phyloP scores from a whole-genome alignment of 331 rosid species.

The Prunus yedoensis region DNA sequence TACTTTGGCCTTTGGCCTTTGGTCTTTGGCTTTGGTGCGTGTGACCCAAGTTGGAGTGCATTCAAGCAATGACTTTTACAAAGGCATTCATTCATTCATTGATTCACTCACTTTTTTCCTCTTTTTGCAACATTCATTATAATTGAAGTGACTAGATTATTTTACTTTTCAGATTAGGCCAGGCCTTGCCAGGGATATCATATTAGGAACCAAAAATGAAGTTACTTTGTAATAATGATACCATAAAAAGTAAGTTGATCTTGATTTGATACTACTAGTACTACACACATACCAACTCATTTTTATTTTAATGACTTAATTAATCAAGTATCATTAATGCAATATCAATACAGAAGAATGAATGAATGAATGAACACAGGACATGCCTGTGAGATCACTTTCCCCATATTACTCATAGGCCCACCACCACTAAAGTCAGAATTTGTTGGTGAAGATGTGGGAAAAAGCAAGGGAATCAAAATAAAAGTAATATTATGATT shows the following conservation, averaged over 20 bases:
- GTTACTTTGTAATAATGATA: too few species aligned
- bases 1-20: slow-evolving; percentile 33
- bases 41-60: slow-evolving; percentile 51
- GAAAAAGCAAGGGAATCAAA: slow-evolving; percentile 44
- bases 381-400: slow-evolving; percentile 22
- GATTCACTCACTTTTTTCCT: slow-evolving; percentile 37
- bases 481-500: slow-evolving; percentile 13
- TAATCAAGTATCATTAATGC: too few species aligned
- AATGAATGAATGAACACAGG: not conserved
- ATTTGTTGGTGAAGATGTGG: slow-evolving; percentile 32
- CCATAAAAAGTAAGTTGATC: too few species aligned
- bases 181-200: too few species aligned
- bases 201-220: too few species aligned
- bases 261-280: too few species aligned
- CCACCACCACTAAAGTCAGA: slow-evolving; percentile 33
- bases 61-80: slow-evolving; percentile 55
- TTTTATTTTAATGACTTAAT: too few species aligned
- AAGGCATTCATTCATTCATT: slow-evolving; percentile 37
- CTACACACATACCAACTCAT: too few species aligned
- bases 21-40: slow-evolving; percentile 12
- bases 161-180: slow-evolving; percentile 18
- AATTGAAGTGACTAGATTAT: slow-evolving; percentile 19
- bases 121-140: slow-evolving; percentile 29
- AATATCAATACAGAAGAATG: too few species aligned
- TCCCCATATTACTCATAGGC: not conserved